A percentile compares a stretch with the other conserved stretches of the same genome.
These are phyloP conservation scores for Ascodesmis nigricans DNA, from an alignment of 495 filamentous ascomycete genomes.

Conservation along the genomic window DNA sequence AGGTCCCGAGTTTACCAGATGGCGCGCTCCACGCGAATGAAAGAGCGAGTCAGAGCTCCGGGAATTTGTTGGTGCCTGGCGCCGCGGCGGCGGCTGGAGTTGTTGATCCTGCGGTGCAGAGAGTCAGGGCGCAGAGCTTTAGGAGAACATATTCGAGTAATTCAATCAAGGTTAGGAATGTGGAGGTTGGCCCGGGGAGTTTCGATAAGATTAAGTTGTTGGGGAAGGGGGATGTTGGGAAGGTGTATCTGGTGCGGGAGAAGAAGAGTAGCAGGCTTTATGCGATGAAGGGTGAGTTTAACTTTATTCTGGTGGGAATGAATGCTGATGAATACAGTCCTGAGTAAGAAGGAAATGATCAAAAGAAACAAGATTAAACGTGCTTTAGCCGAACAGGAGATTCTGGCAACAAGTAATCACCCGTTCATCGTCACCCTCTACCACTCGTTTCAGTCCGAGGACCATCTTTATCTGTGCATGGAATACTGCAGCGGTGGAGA, in stretches of 20 bases:
- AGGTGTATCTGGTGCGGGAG: constrained; percentile 91
- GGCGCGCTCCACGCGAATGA: constrained; percentile 12
- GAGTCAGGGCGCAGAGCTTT: constrained; percentile 38
- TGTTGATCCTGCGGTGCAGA: constrained; percentile 13
- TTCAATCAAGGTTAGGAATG: constrained; percentile 91
- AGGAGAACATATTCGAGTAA: constrained; percentile 95
- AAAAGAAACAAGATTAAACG: constrained; percentile 99
- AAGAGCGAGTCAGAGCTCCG: constrained; percentile 17
- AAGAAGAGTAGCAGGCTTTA: constrained; percentile 91
- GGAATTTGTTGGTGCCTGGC: constrained; percentile 18
- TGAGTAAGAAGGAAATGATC: constrained; percentile 99
- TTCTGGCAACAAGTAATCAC: constrained; percentile 92
- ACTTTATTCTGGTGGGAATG: not conserved
- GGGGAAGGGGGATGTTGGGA: constrained; percentile 94
- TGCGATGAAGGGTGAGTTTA: constrained; percentile 79
- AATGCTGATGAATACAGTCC: constrained; percentile 36
- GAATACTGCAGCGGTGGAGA: constrained; percentile 98
- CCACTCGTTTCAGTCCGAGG: constrained; percentile 96
- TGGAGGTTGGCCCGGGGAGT: constrained; percentile 84
- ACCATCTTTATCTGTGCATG: constrained; percentile 97
- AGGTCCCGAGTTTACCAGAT: constrained; percentile 11
- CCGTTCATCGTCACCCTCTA: constrained; percentile 97
- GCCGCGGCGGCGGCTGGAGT: constrained; percentile 19
- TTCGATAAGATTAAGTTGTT: constrained; percentile 99
- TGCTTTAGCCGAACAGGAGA: constrained; percentile 91